These are phyloP conservation scores for Chloris gayana DNA, from an alignment of 176 grass and related monocot species.

Conservation along the genomic window DNA sequence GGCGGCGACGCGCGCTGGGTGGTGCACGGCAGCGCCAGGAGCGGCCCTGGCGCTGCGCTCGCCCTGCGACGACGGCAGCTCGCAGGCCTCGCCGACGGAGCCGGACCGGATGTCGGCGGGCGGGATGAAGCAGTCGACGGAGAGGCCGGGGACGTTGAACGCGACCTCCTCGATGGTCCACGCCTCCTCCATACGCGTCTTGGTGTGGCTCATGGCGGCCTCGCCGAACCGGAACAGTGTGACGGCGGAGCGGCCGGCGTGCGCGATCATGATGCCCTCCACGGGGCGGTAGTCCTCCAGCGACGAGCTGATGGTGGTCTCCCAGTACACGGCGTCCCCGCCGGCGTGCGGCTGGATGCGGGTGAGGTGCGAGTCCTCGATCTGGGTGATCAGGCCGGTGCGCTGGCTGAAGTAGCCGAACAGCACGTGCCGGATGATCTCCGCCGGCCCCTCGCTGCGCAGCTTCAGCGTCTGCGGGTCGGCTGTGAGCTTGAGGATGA, in stretches of 20 bases:
- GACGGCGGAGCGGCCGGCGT: conserved; percentile 66
- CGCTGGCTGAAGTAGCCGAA: conserved; percentile 98
- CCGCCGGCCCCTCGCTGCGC: conserved; percentile 87
- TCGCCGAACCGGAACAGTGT: conserved; percentile 94
- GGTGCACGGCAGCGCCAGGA: conserved; percentile 24
- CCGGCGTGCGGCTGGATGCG: conserved; percentile 78
- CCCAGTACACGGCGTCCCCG: conserved; percentile 92
- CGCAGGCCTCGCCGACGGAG: conserved; percentile 64
- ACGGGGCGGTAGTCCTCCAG: conserved; percentile 80
- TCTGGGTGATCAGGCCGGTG: conserved; percentile 73
- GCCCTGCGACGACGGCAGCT: conserved; percentile 55
- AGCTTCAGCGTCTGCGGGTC: conserved; percentile 74
- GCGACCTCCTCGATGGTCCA: conserved; percentile 99
- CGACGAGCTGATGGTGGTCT: conserved; percentile 80
- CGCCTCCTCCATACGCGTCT: conserved; percentile 92
- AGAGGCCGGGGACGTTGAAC: conserved; percentile 88
- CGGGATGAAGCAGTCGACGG: conserved; percentile 93
- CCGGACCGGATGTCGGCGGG: conserved; percentile 80
- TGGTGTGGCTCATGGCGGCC: conserved; percentile 90
- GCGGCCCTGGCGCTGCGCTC: conserved; percentile 36
- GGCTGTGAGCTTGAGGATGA: conserved; percentile 85
- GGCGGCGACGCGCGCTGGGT: conserved; percentile 43
- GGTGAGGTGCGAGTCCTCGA: conserved; percentile 92
- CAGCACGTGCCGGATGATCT: conserved; percentile 92
- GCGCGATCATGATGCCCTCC: conserved; percentile 91